Conservation (phyloP, 2,329 filamentous ascomycete genomes). For the Claviceps africana region DNA sequence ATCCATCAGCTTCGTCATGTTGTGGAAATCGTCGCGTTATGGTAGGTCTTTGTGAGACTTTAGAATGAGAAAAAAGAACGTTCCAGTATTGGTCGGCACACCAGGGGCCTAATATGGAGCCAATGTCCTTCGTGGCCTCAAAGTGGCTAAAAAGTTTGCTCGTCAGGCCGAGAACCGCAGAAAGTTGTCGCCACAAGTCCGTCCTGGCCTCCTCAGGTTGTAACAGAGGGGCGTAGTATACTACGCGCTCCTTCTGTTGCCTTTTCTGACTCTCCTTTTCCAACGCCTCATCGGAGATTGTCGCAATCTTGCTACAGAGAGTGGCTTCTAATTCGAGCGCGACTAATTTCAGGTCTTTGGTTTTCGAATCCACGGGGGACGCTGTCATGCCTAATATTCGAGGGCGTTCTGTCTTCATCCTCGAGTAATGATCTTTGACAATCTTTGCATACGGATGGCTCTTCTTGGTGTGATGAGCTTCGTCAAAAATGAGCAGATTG, state of each 20-base stretch:
- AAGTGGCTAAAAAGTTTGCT: constrained; percentile 42
- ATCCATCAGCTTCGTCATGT: not conserved
- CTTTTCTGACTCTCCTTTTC: constrained; percentile 10
- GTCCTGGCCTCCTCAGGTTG: constrained; percentile 42
- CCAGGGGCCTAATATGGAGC: constrained; percentile 64
- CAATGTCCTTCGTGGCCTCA: constrained; percentile 42
- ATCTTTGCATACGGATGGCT: constrained; percentile 83
- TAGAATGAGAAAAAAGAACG: constrained; percentile 45
- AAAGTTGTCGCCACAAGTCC: constrained; percentile 44
- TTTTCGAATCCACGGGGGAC: constrained; percentile 76
- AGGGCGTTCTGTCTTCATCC: constrained; percentile 40
- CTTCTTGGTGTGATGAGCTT: constrained; percentile 92
- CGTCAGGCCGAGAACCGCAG: constrained; percentile 26
- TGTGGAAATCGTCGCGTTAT: constrained; percentile 17
- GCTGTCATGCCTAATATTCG: constrained; percentile 94
- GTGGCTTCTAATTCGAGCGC: constrained; percentile 61
- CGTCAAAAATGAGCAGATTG: constrained; percentile 86
- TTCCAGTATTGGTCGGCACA: constrained; percentile 72
- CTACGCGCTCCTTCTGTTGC: constrained; percentile 36
- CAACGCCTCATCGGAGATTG: constrained; percentile 34
- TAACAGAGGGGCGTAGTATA: constrained; percentile 29
- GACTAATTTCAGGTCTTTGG: constrained; percentile 50
- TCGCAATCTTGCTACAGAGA: constrained; percentile 72
- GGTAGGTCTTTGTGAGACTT: constrained; percentile 44
- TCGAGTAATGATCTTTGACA: constrained; percentile 71